These are phyloP conservation scores for Amanita subjunquillea DNA, from an alignment of 768 basidiomycete species.

Conservation along the genomic window DNA sequence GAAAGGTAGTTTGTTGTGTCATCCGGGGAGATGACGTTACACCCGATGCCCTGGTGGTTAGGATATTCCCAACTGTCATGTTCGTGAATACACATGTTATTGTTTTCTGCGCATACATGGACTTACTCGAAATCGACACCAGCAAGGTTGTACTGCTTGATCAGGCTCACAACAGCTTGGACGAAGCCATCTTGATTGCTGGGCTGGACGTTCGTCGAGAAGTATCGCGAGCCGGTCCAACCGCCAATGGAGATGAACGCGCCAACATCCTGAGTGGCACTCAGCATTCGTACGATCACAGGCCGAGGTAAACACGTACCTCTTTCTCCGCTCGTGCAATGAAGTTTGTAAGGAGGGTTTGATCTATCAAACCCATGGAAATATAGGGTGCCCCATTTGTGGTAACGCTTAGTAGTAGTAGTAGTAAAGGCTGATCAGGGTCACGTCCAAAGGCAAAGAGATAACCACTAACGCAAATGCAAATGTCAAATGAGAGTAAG, in stretches of 20 bases:
- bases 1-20: conserved; percentile 73
- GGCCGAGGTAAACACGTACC: conserved; percentile 16
- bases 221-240: conserved; percentile 56
- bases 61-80: conserved; percentile 74
- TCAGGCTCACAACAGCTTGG: conserved; percentile 42
- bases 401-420: conserved; percentile 23
- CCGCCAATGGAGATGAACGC: conserved; percentile 60
- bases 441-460: neutral
- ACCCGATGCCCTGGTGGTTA: conserved; percentile 49
- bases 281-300: neutral
- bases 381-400: conserved; percentile 23
- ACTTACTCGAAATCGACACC: conserved; percentile 47
- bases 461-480: conserved; percentile 33
- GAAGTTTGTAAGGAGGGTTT: conserved; percentile 39
- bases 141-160: conserved; percentile 38
- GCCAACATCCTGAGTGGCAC: conserved; percentile 33
- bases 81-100: neutral
- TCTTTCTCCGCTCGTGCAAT: conserved; percentile 35
- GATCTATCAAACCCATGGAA: conserved; percentile 31
- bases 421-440: neutral
- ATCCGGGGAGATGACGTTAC: conserved; percentile 46
- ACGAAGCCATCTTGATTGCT: conserved; percentile 54
- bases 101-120: neutral
- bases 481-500: conserved; percentile 39
- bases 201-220: conserved; percentile 48